These are phyloP conservation scores for Solanum medicagineum DNA, from an alignment of 257 asterid genomes.

Conservation along the genomic window DNA sequence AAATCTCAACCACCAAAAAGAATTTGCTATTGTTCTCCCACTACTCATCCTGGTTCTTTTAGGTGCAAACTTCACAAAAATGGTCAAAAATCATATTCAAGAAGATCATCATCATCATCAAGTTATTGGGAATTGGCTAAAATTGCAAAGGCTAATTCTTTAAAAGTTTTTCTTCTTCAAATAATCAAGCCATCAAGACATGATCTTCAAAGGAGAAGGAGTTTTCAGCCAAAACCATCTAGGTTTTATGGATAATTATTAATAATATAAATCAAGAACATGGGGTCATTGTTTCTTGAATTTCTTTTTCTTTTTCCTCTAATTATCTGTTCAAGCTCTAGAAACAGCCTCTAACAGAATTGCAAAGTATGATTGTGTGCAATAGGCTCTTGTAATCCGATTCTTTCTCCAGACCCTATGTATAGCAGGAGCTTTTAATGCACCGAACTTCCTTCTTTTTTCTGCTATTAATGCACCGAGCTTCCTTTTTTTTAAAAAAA, in stretches of 20 bases:
- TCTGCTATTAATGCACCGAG: no score
- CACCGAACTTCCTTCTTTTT: no score
- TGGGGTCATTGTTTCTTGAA: neutral
- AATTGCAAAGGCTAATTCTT: neutral
- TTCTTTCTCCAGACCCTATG: no score
- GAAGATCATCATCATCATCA: neutral
- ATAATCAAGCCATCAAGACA: slow-evolving; percentile 5
- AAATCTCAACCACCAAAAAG: neutral
- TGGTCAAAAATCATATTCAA: neutral
- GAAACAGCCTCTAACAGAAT: no score
- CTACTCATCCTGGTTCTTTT: slow-evolving; percentile 1
- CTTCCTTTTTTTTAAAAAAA: no score
- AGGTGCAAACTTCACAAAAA: slow-evolving; percentile 1
- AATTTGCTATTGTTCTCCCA: slow-evolving; percentile 1
- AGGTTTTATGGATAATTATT: neutral
- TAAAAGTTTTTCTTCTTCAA: slow-evolving; percentile 1
- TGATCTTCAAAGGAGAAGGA: slow-evolving; percentile 3
- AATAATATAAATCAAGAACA: neutral
- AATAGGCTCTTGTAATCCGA: no score
- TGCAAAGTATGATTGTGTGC: no score
- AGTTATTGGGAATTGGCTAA: slow-evolving; percentile 2
- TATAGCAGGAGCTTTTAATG: no score
- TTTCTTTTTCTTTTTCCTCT: neutral
- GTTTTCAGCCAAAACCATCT: neutral
- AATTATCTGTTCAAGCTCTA: no score